Evolutionary conservation across 2,329 filamentous ascomycete genomes (phyloP), one percentile per base, ranked within the genome.

Genomic region (Aspergillus texensis): DNA sequence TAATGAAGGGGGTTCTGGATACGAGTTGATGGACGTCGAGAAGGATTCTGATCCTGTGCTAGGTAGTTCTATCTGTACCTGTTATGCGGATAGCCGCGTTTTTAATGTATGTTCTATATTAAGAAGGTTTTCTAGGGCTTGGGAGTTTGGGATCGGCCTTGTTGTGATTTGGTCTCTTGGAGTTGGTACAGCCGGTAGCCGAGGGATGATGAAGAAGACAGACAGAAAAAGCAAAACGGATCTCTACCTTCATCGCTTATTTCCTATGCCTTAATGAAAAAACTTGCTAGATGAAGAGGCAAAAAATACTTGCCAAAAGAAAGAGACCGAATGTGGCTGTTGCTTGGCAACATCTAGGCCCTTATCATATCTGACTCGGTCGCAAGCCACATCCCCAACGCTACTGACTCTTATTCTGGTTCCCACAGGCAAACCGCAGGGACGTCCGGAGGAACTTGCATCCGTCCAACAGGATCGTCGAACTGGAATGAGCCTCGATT

Each of bases 311-410:
- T 28, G 26, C 6, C 26, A 28, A 52, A 52, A 26, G 12, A 28
- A 48, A 48, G 16, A 28, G 6, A 19, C 0, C 6, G 1, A 28
- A 30, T 19, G 48, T 52, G 48, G 24, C 24, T 16, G 28, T n/a
- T 54, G n/a, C 46, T 59, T 48, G 57, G 34, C 28, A 30, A 50
- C 24, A 46, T 57, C 59, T 56, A 57, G 53, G 30, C 59, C 59
- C 21, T 32, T 56, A 57, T 21, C n/a, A 41, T 43, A 26, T 9
- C 45, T 62, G 60, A 65, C 63, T 62, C 63, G 53, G 45, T 39
- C 30, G 56, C 60, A 57, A 60, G 63, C 63, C 63, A 65, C 63
- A 62, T 55, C n/a, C 50, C 28, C 26, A 50, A 59, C 46, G 28
- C 57, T 43, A 60, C 60, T 62, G 57, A 65, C 57, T 62, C 63